Percentiles rank a stretch among this genome's conserved stretches.
These are phyloP conservation scores for Kodamaea suecica DNA, from an alignment of 1,139 yeast species.

Conservation along the genomic window DNA sequence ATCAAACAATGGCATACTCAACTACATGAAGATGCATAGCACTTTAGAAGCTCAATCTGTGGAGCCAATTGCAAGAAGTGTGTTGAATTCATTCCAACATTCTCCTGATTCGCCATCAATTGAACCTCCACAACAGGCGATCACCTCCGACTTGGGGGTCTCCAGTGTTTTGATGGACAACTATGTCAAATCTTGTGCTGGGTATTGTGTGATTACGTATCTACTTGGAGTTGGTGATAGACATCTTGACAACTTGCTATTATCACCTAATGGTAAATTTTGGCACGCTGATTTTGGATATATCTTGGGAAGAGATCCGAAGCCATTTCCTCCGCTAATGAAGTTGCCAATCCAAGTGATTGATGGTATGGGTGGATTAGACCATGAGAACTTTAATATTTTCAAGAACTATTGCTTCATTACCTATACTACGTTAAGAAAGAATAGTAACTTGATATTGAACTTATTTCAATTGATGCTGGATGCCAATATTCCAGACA, in stretches of 20 bases:
- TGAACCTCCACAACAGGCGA: slow-evolving; percentile 28
- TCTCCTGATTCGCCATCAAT: slow-evolving; percentile 7
- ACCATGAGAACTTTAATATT: slow-evolving; percentile 77
- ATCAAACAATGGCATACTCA: slow-evolving; percentile 57
- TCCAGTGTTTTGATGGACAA: slow-evolving; percentile 81
- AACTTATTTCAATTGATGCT: slow-evolving; percentile 93
- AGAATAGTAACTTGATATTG: slow-evolving; percentile 83
- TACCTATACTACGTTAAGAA: slow-evolving; percentile 84
- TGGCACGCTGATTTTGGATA: slow-evolving; percentile 99
- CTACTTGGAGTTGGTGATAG: slow-evolving; percentile 95
- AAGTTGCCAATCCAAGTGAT: slow-evolving; percentile 94
- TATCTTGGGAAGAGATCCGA: slow-evolving; percentile 93
- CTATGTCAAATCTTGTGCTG: slow-evolving; percentile 93
- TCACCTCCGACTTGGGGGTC: slow-evolving; percentile 65
- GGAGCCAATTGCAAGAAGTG: slow-evolving; percentile 32
- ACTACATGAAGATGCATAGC: slow-evolving; percentile 65
- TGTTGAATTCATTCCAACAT: slow-evolving; percentile 16
- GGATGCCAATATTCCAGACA: slow-evolving; percentile 88
- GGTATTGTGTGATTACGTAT: slow-evolving; percentile 95
- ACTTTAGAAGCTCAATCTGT: slow-evolving; percentile 15
- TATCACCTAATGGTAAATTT: slow-evolving; percentile 71
- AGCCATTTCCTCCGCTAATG: slow-evolving; percentile 98
- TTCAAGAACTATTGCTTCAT: slow-evolving; percentile 94
- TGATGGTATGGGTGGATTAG: slow-evolving; percentile 96
- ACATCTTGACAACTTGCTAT: slow-evolving; percentile 82